phyloP scores from a whole-genome alignment of 805 yeast species.

The Saccharomycopsis synnaedendra region DNA sequence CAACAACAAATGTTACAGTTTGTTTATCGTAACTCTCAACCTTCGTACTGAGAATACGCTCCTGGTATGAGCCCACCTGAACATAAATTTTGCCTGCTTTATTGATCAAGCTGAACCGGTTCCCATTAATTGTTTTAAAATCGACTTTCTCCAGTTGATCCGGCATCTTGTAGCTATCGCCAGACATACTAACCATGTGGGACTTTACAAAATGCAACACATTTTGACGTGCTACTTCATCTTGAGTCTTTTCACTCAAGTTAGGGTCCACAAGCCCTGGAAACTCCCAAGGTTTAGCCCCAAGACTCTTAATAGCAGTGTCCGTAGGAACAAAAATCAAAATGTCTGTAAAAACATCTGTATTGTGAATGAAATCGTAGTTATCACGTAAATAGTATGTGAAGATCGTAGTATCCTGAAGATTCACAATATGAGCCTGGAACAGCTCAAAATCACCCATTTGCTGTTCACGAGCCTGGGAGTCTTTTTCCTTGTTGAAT shows the following conservation, averaged over 20 bases:
- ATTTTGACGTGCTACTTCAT: conserved; percentile 38
- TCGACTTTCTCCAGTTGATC: background rate
- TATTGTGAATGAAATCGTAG: conserved; percentile 33
- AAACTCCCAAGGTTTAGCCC: conserved; percentile 73
- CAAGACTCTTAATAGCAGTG: conserved; percentile 39
- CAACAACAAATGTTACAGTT: conserved; percentile 6
- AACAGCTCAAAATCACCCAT: background rate
- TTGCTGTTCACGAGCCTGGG: no score
- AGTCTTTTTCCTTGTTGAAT: no score
- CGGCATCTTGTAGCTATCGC: conserved; percentile 3
- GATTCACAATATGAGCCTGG: background rate
- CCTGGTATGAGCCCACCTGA: background rate
- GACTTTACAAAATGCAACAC: conserved; percentile 46
- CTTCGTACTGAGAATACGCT: background rate
- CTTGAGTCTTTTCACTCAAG: conserved; percentile 31
- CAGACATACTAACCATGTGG: conserved; percentile 36
- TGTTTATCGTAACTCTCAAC: conserved; percentile 1
- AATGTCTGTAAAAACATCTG: conserved; percentile 27
- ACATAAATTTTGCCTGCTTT: background rate
- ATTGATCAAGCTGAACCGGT: background rate
- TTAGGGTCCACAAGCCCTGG: conserved; percentile 37
- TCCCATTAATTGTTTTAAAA: conserved; percentile 1
- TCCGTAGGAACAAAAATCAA: conserved; percentile 67
- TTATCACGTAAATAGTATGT: conserved; percentile 63
- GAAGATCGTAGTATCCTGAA: conserved; percentile 39